Percentiles rank a stretch among this genome's conserved stretches.
Conservation (phyloP, 2,329 filamentous ascomycete genomes). For the Huntiella decipiens region DNA sequence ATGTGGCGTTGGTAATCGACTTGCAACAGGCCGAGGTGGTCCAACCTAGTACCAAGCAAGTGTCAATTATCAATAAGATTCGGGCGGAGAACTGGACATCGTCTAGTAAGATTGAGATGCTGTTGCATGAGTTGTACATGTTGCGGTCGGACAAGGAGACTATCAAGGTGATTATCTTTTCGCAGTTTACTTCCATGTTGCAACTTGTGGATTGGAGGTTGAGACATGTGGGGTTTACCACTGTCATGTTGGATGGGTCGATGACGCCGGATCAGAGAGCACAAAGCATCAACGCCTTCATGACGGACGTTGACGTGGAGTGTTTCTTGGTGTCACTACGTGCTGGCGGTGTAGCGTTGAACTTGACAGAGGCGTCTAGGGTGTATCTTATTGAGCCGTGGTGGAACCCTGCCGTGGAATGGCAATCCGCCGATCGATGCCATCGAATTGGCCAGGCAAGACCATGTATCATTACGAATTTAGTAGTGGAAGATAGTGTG, state of each 20-base stretch:
- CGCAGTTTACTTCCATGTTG: conserved; percentile 92
- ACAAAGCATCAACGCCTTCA: conserved; percentile 87
- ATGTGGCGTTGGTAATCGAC: conserved; percentile 77
- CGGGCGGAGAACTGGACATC: conserved; percentile 98
- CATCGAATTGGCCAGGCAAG: conserved; percentile 92
- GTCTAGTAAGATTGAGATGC: conserved; percentile 91
- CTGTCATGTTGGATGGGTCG: conserved; percentile 92
- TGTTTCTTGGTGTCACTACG: conserved; percentile 93
- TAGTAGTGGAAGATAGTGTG: conserved; percentile 93
- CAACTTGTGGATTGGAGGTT: conserved; percentile 95
- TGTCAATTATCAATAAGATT: conserved; percentile 94
- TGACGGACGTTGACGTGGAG: conserved; percentile 85
- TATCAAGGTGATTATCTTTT: conserved; percentile 94
- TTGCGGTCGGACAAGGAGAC: conserved; percentile 82
- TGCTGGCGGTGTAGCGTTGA: conserved; percentile 86
- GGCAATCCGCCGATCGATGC: conserved; percentile 87
- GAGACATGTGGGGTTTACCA: conserved; percentile 89
- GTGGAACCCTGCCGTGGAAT: conserved; percentile 99
- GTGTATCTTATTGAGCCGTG: conserved; percentile 97
- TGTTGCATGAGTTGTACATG: conserved; percentile 85
- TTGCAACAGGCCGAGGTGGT: conserved; percentile 90
- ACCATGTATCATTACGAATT: conserved; percentile 80
- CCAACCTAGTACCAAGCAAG: conserved; percentile 76
- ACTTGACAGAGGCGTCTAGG: conserved; percentile 80
- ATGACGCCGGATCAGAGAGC: conserved; percentile 92